Evolutionary conservation across 441 rosid species (phyloP), one percentile per base, ranked within the genome.

Genomic region (Gossypium schwendimanii): DNA sequence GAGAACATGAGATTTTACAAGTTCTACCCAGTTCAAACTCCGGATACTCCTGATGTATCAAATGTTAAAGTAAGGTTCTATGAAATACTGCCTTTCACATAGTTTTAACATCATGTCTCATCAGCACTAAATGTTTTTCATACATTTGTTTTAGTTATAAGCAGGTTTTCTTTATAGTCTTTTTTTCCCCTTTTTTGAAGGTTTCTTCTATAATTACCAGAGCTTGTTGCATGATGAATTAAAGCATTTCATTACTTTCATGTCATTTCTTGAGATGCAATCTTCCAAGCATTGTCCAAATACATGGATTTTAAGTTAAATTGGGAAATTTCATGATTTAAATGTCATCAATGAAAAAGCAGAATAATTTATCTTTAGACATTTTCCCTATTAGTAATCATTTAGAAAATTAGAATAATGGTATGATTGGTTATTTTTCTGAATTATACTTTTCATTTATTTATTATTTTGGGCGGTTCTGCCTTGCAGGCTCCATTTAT

Each of bases 11-110:
- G 66, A 79, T 85, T 91, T 76, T 89, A 91, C 90, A 93, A 91
- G 82, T 94, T 94, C 72, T 94, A 94, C 77, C 98, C 97, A 18
- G 76, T 79, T 75, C 82, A 81, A 64, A 83, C 94, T 60, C 86
- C 85, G 1, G 88, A 92, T 59, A 63, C 93, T 57, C 98, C 99
- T 39, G 94, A 92, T 31, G 75, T 92, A 66, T 82, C 94, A 33
- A 73, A 77, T 17, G 89, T 85, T 66, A 84, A 91, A 91, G 96
- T 91, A 76, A 28, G 58, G 47, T 52, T 52, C 53, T 50, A 14
- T 14, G 49, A 24, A 52, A 23, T 10, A 4, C 55, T 12, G 4
- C 12, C 4, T 10, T 53, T 5, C 9, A 21, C 39, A 20, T 50
- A 26, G 17, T 39, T 53, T 71, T 31, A 58, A 58, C 33, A 24